These are phyloP conservation scores for Reutealis trisperma DNA, from an alignment of 345 rosid species.

Conservation along the genomic window DNA sequence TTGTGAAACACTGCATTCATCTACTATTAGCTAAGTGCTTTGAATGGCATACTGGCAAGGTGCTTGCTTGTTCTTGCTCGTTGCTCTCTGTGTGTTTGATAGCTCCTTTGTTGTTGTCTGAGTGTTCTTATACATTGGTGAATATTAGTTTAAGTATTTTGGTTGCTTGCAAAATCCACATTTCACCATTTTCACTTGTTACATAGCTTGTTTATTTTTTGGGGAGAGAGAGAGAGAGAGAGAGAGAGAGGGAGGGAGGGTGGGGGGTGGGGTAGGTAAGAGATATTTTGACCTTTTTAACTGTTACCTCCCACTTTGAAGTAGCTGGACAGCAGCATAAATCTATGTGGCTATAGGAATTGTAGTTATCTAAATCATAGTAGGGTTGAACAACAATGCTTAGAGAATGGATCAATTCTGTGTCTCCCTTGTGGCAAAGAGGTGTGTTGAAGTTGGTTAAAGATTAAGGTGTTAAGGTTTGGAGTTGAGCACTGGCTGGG, in stretches of 20 bases:
- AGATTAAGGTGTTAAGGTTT: not conserved
- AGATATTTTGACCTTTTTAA: not conserved
- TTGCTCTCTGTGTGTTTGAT: no score
- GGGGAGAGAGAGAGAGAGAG: no score
- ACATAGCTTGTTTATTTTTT: not conserved
- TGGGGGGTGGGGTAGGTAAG: no score
- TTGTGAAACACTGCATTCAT: not conserved
- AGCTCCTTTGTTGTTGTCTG: not conserved
- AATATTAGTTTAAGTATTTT: not conserved
- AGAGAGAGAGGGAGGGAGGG: no score
- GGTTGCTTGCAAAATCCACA: not conserved
- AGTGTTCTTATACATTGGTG: not conserved
- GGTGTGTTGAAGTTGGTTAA: not conserved
- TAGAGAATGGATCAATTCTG: not conserved
- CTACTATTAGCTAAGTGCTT: not conserved
- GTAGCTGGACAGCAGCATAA: not conserved
- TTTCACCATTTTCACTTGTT: not conserved
- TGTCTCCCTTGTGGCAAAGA: not conserved
- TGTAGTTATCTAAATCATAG: not conserved
- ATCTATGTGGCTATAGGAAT: not conserved
- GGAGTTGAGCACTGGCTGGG: not conserved
- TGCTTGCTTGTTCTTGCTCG: not conserved
- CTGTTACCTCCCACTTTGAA: not conserved
- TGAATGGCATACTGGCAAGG: not conserved
- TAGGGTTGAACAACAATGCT: not conserved